phyloP scores from a whole-genome alignment of 305 asterid genomes.

The Rubia tinctorum region DNA sequence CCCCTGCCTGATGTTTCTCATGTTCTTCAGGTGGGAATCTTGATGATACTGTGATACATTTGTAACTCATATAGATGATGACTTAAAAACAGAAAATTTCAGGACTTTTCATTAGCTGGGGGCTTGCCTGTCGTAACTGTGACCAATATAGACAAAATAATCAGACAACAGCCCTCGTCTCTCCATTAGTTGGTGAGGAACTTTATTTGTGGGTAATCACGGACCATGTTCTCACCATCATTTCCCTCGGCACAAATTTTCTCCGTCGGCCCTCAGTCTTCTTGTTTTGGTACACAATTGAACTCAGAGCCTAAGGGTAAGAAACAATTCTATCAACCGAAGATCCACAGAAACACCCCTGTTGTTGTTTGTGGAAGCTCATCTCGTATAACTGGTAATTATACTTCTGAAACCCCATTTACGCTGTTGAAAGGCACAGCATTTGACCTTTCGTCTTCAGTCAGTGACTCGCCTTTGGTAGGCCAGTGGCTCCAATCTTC shows the following conservation, averaged over 20 bases:
- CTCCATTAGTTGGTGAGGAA: constrained; percentile 3
- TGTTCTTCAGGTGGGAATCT: too few species aligned
- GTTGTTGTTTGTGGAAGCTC: background rate
- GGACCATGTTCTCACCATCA: constrained; percentile 20
- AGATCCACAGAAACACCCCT: background rate
- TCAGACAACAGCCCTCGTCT: background rate
- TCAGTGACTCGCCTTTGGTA: constrained; percentile 25
- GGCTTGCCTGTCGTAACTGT: background rate
- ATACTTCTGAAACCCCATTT: background rate
- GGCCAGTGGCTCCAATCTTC: constrained; percentile 60
- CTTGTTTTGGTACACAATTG: constrained; percentile 40
- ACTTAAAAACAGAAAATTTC: too few species aligned
- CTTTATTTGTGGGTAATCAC: background rate
- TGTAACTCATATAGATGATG: too few species aligned
- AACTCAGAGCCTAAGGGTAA: constrained; percentile 15
- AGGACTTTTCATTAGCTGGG: background rate
- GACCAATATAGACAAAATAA: too few species aligned
- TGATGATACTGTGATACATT: too few species aligned
- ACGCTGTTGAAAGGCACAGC: constrained; percentile 8
- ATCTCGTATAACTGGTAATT: constrained; percentile 6
- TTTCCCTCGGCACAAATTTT: background rate
- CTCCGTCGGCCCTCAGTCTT: constrained; percentile 6
- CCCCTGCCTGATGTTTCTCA: too few species aligned
- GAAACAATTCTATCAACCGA: background rate
- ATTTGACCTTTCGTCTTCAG: constrained; percentile 1